Evolutionary conservation across 2,329 filamentous ascomycete species (phyloP), one percentile per base, ranked within the genome.

Genomic region (Fusarium globosum): DNA sequence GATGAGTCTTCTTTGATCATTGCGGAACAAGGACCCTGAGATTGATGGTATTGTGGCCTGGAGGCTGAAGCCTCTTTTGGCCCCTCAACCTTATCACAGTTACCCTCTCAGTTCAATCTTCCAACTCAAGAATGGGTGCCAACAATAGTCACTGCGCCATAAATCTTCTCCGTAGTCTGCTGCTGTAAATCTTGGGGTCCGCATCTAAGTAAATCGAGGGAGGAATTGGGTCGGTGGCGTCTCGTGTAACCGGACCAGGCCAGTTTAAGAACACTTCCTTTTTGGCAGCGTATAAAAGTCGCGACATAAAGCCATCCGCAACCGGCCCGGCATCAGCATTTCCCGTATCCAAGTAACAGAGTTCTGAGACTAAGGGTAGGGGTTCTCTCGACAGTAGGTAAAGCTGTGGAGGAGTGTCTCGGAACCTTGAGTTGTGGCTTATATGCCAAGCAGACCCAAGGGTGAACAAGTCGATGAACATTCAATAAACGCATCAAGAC

Each of bases 61-160:
- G 26, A 26, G 26, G 26, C 26, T 26, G 26, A 26, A 26, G 26
- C 26, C 26, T 26, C 26, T 26, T 26, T 26, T 26, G 6, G 26
- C 26, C 26, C 26, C 26, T 26, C 26, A 26, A 26, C 26, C 26
- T 26, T 6, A 26, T 26, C 26, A 26, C 26, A 26, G 26, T 26
- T 26, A 26, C 3, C 11, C 14, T 48, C 46, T 3, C 10, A 4
- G 10, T 3, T 49, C 7, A 4, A n/a, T 6, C 1, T 12, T n/a
- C 10, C 26, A 12, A 6, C 20, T 1, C 6, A 4, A 4, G 6
- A 48, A 30, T 21, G 10, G 20, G 10, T 4, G 1, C 28, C 20
- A 15, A 2, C 13, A 21, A 11, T 28, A 9, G 11, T 1, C 9
- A 15, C 7, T 10, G 21, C 9, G 4, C 16, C 4, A 30, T 1